Base-by-base conservation (phyloP, 2,329 filamentous ascomycete species). In the Helotiales sp. region DNA sequence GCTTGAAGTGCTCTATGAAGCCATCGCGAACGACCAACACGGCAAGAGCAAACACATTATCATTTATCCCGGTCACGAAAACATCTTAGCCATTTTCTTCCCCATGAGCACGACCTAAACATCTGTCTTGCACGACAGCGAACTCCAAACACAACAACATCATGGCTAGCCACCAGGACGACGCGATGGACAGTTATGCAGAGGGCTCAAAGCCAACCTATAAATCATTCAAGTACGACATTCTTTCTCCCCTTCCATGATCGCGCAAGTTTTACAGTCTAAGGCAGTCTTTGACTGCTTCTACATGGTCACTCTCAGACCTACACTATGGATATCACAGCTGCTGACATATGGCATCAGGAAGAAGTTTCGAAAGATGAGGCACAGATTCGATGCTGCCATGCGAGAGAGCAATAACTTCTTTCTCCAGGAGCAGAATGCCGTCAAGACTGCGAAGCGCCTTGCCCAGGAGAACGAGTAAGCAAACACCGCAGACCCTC, bases 281-380 rank as follows among this genome's bases (percentile, higher is more conserved):
- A 15, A 3, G 22, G 6, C 22, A 42, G 8, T 15, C 38, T 7
- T 24, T 44, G 36, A 40, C 10, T n/a, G 3, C 19, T 44, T 15
- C 40, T 12, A 24, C 19, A 17, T 44, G 22, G 27, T 25, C 13
- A 27, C 10, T 13, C 19, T 38, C 34, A n/a, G 19, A 8, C n/a
- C 19, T 13, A 9, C 48, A 19, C 15, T 52, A 30, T 38, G 4
- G 22, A 25, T 9, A 44, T 10, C 22, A 44, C 40, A 25, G 40
- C 24, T 25, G 40, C 40, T 44, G 40, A 44, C 40, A 15, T 2
- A 49, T 19, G 84, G 85, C 44, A 88, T 82, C 80, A 91, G 90
- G 82, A 96, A 96, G 77, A 99, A 99, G 79, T 99, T 96, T 74
- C 88, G 89, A 68, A 96, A 96, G 81, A 90, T 95, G 86, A 87